Evolutionary conservation across 2,329 filamentous ascomycete genomes (phyloP).

Genomic region (Alternaria panax): DNA sequence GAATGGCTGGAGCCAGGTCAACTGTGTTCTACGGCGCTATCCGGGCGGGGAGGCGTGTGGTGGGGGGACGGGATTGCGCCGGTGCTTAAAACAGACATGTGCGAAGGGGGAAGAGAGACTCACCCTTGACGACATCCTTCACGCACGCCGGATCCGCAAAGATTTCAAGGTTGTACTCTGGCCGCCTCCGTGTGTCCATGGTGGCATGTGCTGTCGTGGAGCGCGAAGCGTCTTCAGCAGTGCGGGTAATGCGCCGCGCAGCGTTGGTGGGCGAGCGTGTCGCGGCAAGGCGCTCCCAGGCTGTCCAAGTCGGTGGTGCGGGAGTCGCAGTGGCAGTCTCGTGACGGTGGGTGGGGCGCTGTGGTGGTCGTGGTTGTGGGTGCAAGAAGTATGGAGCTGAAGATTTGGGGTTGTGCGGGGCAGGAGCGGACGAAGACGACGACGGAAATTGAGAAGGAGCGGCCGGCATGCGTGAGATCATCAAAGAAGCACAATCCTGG

Average conservation of each 20-base stretch:
- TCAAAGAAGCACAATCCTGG: conserved; percentile 18
- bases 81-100: conserved; percentile 4
- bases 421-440: conserved; percentile 21
- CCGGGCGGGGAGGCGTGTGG: conserved; percentile 16
- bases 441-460: conserved; percentile 16
- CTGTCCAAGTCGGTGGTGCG: not conserved
- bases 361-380: conserved; percentile 5
- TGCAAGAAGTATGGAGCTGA: conserved; percentile 16
- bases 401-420: conserved; percentile 23
- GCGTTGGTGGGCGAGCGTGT: conserved; percentile 16
- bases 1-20: conserved; percentile 68
- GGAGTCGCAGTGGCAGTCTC: not conserved
- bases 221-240: conserved; percentile 16
- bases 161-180: conserved; percentile 92
- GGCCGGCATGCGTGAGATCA: conserved; percentile 27
- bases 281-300: conserved; percentile 16
- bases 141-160: conserved; percentile 91
- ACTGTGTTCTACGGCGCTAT: conserved; percentile 9
- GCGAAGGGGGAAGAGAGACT: conserved; percentile 27
- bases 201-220: conserved; percentile 33
- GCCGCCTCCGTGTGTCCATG: conserved; percentile 73
- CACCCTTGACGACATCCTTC: conserved; percentile 92
- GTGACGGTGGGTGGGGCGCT: not conserved
- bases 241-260: conserved; percentile 22
- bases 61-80: conserved; percentile 13